phyloP scores from a whole-genome alignment of 169 alveolate genomes.

The Perkinsus marinus region DNA sequence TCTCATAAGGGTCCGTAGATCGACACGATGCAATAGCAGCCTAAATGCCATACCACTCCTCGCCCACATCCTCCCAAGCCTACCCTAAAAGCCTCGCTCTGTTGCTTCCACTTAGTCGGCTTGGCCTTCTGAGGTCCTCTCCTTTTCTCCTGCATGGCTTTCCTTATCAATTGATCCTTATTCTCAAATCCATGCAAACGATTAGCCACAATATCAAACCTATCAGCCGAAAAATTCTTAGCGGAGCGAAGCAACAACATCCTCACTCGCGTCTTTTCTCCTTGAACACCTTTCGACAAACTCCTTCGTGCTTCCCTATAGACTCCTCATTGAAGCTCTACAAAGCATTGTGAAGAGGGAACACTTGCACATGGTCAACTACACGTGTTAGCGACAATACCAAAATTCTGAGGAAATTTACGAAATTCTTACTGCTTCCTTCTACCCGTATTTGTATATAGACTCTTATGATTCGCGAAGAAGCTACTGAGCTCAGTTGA shows the following conservation, averaged over 20 bases:
- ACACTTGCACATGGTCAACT: no score
- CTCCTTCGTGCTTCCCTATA: conserved; percentile 44
- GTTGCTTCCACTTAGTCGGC: not conserved
- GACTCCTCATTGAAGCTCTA: conserved; percentile 43
- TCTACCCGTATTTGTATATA: no score
- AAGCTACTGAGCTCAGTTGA: no score
- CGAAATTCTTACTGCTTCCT: no score
- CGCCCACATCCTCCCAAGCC: not conserved
- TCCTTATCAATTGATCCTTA: not conserved
- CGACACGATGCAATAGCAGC: not conserved
- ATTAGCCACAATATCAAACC: not conserved
- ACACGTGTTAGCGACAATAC: no score
- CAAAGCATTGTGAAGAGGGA: not conserved
- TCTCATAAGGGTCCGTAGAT: not conserved
- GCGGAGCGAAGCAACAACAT: not conserved
- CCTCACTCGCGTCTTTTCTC: conserved; percentile 36
- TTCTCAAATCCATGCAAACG: not conserved
- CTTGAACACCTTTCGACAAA: conserved; percentile 50
- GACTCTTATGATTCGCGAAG: no score
- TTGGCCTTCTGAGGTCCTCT: not conserved
- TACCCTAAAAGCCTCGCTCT: not conserved
- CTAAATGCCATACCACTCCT: not conserved
- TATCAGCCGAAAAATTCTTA: not conserved
- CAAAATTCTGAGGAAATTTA: no score
- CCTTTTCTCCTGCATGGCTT: not conserved